Evolutionary conservation across 1,284 basidiomycete genomes (phyloP).

Genomic region (Xanthoconium separans): DNA sequence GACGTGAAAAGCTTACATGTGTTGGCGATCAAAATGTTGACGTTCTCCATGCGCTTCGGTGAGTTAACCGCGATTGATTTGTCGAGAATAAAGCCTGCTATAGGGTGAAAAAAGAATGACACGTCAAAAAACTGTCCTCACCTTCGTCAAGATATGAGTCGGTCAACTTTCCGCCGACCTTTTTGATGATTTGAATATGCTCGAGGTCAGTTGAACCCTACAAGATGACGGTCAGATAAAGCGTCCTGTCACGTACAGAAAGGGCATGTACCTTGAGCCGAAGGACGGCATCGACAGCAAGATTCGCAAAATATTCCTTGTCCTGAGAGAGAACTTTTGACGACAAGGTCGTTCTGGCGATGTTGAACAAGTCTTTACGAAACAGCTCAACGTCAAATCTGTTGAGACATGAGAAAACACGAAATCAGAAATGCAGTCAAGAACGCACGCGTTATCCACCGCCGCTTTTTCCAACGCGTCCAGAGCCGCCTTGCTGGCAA

Average conservation of each 20-base stretch:
- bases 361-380: slow-evolving; percentile 91
- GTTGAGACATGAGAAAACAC: not conserved
- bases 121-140: slow-evolving; percentile 22
- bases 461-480: slow-evolving; percentile 82
- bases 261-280: slow-evolving; percentile 70
- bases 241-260: not conserved
- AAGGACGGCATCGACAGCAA: slow-evolving; percentile 96
- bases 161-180: slow-evolving; percentile 96
- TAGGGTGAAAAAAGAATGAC: not conserved
- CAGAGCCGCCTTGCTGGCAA: slow-evolving; percentile 87
- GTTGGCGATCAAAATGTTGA: slow-evolving; percentile 96
- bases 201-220: slow-evolving; percentile 95
- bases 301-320: slow-evolving; percentile 98
- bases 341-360: slow-evolving; percentile 93
- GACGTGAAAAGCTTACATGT: slow-evolving; percentile 64
- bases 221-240: slow-evolving; percentile 3
- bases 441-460: slow-evolving; percentile 77
- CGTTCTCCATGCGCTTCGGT: slow-evolving; percentile 93
- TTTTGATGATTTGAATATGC: slow-evolving; percentile 99
- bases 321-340: slow-evolving; percentile 97
- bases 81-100: slow-evolving; percentile 92
- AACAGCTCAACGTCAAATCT: slow-evolving; percentile 77
- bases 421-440: not conserved
- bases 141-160: slow-evolving; percentile 99
- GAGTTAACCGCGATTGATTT: slow-evolving; percentile 96